These are phyloP conservation scores for Trichomonas gallinae DNA, from an alignment of 208 protist genomes.

Conservation along the genomic window DNA sequence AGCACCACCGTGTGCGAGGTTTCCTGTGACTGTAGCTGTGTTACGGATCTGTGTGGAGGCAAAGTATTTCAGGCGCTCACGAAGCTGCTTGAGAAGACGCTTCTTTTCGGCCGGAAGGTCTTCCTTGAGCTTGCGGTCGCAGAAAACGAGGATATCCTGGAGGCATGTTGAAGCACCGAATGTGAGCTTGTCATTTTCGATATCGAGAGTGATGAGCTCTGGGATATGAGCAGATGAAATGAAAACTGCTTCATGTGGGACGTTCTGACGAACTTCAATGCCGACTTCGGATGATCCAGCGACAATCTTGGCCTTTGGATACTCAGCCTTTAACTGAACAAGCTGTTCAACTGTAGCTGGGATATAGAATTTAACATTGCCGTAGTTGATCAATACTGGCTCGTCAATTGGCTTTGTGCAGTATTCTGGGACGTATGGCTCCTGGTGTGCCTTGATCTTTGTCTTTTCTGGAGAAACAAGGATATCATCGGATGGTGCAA, in stretches of 20 bases:
- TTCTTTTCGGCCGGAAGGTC: background rate
- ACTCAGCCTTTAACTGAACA: background rate
- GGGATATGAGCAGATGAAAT: background rate
- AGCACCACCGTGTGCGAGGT: slow-evolving; percentile 48
- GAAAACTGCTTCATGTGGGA: background rate
- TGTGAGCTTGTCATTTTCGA: background rate
- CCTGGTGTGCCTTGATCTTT: background rate
- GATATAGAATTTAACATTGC: background rate
- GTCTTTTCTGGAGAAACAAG: background rate
- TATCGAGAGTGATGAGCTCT: background rate
- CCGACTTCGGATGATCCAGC: background rate
- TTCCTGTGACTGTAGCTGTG: slow-evolving; percentile 56
- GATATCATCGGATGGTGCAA: background rate
- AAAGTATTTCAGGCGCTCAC: background rate
- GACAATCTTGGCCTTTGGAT: background rate
- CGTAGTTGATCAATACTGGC: background rate
- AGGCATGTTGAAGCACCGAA: background rate
- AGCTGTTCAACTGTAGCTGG: background rate
- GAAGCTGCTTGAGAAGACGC: slow-evolving; percentile 37
- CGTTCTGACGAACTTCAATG: background rate
- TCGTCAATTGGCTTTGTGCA: background rate
- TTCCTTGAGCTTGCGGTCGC: too few species aligned
- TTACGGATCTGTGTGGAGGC: slow-evolving; percentile 53
- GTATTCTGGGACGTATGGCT: background rate
- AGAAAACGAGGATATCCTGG: background rate